phyloP scores from a whole-genome alignment of 2,329 filamentous ascomycete species.

The Aspergillus terreus region DNA sequence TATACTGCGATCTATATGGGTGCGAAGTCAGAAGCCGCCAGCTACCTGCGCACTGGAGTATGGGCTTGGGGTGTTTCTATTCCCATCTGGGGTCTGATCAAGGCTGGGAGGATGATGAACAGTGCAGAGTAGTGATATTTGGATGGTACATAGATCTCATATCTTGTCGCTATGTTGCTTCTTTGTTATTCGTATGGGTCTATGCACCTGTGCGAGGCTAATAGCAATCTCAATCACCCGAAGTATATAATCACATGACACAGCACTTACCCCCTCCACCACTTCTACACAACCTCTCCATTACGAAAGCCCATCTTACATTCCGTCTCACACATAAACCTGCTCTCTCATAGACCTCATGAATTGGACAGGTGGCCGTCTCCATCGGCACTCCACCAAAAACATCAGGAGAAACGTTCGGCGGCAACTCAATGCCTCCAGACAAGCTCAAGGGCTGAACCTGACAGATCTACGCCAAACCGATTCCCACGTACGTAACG shows the following conservation, averaged over 20 bases:
- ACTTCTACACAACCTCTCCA: too few relatives aligned
- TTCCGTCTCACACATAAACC: background rate
- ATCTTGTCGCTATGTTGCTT: too few relatives aligned
- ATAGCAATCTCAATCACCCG: too few relatives aligned
- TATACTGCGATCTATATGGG: conserved; percentile 35
- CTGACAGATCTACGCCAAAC: background rate
- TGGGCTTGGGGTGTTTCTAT: conserved; percentile 32
- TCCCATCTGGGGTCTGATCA: conserved; percentile 29
- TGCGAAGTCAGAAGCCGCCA: conserved; percentile 26
- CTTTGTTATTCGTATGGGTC: too few relatives aligned
- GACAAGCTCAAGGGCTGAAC: conserved; percentile 10
- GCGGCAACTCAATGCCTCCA: conserved; percentile 18
- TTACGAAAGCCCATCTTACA: too few relatives aligned
- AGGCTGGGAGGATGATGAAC: conserved; percentile 22
- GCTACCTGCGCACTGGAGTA: conserved; percentile 30
- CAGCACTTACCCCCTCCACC: too few relatives aligned
- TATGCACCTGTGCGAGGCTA: too few relatives aligned
- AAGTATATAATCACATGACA: too few relatives aligned
- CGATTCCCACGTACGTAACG: background rate
- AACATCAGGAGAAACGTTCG: conserved; percentile 30
- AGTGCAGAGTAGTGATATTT: background rate
- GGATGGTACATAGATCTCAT: too few relatives aligned
- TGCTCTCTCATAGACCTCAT: conserved; percentile 19
- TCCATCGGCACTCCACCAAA: conserved; percentile 37
- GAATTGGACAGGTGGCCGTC: conserved; percentile 45